Evolutionary conservation across 371 early-diverging fungal species (phyloP).

Genomic region (Mucor indicus): DNA sequence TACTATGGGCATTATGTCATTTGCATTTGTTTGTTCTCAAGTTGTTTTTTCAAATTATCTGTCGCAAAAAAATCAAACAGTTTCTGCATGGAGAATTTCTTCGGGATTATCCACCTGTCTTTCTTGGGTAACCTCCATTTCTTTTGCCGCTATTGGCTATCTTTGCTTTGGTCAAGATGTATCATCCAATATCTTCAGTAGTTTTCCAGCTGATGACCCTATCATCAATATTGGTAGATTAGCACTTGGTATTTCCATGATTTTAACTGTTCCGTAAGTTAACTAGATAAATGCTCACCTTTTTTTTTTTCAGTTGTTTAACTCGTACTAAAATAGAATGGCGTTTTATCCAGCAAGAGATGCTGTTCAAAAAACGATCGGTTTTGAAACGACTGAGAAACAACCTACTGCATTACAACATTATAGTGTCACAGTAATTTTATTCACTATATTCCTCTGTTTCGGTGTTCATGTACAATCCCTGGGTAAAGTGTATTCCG

Average conservation of each 20-base stretch:
- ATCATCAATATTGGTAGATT: conserved; percentile 53
- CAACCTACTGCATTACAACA: conserved; percentile 47
- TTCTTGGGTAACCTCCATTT: conserved; percentile 53
- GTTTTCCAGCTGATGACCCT: conserved; percentile 48
- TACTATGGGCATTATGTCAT: conserved; percentile 60
- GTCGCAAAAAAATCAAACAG: conserved; percentile 43
- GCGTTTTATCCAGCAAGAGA: conserved; percentile 59
- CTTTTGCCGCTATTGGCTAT: conserved; percentile 57
- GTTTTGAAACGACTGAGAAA: conserved; percentile 41
- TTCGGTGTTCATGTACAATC: conserved; percentile 44
- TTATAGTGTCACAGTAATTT: conserved; percentile 38
- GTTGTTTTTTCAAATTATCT: conserved; percentile 54
- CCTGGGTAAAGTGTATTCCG: conserved; percentile 52
- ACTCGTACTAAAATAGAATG: conserved; percentile 26
- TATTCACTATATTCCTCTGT: conserved; percentile 41
- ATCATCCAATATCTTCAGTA: conserved; percentile 53
- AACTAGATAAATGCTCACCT: conserved; percentile 5
- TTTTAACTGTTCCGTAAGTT: conserved; percentile 50
- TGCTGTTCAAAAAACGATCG: conserved; percentile 51
- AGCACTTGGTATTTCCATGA: conserved; percentile 50
- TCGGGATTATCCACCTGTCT: conserved; percentile 40
- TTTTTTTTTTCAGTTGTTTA: conserved; percentile 8
- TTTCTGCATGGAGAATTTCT: conserved; percentile 37
- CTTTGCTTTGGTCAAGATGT: conserved; percentile 54
- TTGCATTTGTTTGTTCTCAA: conserved; percentile 63